phyloP scores from a whole-genome alignment of 495 filamentous ascomycete genomes.

The Opeltia flavorubescens region DNA sequence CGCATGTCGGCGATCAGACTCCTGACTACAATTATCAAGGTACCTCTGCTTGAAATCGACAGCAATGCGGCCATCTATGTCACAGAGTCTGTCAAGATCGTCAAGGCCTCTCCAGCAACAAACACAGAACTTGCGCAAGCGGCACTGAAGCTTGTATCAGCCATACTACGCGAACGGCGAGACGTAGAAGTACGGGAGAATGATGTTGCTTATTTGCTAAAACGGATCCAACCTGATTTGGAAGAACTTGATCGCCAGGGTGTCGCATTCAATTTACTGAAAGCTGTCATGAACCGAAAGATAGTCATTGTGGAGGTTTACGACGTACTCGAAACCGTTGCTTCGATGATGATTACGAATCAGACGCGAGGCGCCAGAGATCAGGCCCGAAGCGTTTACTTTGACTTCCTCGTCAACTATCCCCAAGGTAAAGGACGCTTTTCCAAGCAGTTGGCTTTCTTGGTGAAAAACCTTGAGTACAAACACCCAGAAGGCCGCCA shows the following conservation, averaged over 20 bases:
- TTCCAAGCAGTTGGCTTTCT: constrained; percentile 76
- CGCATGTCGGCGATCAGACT: constrained; percentile 71
- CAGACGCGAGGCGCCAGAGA: constrained; percentile 75
- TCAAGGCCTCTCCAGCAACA: constrained; percentile 63
- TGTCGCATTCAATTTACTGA: constrained; percentile 83
- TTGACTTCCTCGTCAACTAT: constrained; percentile 90
- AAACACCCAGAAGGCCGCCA: constrained; percentile 73
- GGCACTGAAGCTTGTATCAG: constrained; percentile 71
- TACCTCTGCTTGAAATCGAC: constrained; percentile 58
- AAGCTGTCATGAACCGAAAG: constrained; percentile 70
- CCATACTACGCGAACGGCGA: constrained; percentile 69
- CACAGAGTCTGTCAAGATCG: constrained; percentile 64
- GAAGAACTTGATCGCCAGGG: constrained; percentile 86
- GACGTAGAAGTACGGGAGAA: constrained; percentile 62
- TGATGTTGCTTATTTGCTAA: constrained; percentile 70
- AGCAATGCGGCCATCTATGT: constrained; percentile 63
- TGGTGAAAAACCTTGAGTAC: constrained; percentile 83
- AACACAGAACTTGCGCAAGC: constrained; percentile 71
- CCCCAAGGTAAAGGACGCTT: constrained; percentile 79
- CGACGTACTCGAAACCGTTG: constrained; percentile 75
- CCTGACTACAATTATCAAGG: constrained; percentile 71
- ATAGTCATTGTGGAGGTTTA: constrained; percentile 79
- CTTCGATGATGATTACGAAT: constrained; percentile 92
- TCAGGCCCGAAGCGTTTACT: constrained; percentile 72
- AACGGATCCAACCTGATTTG: constrained; percentile 72